A percentile compares a stretch with the other conserved stretches of the same genome.
These are phyloP conservation scores for Penicillium riverlandense DNA, from an alignment of 495 filamentous ascomycete species.

Conservation along the genomic window DNA sequence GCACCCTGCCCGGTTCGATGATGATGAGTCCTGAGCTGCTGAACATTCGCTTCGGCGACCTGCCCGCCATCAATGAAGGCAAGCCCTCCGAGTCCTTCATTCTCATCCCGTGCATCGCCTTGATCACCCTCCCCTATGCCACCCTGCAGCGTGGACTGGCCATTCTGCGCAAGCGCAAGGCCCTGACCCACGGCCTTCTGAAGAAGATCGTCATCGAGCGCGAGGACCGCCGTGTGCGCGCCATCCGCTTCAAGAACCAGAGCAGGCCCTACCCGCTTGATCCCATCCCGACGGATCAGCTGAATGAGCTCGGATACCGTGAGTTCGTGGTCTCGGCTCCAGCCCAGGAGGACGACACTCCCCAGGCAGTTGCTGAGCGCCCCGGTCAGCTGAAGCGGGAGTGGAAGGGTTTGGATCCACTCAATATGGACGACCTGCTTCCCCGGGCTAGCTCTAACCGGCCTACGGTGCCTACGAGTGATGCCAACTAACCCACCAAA, in stretches of 20 bases:
- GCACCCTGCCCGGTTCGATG: slow-evolving; percentile 2
- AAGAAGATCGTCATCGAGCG: slow-evolving; percentile 15
- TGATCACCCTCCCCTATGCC: slow-evolving; percentile 17
- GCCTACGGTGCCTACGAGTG: no score
- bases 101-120: slow-evolving; percentile 14
- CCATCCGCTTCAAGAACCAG: slow-evolving; percentile 6
- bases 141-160: slow-evolving; percentile 9
- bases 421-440: no score
- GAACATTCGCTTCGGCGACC: slow-evolving; percentile 11
- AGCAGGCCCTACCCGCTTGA: not conserved
- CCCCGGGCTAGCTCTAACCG: no score
- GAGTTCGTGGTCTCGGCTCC: slow-evolving; percentile 3
- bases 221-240: slow-evolving; percentile 20
- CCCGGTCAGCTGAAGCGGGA: not conserved
- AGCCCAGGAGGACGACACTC: not conserved
- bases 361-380: not conserved
- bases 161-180: slow-evolving; percentile 5
- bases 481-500: no score
- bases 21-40: slow-evolving; percentile 12
- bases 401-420: not conserved
- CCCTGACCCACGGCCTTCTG: slow-evolving; percentile 7
- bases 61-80: slow-evolving; percentile 2
- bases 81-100: slow-evolving; percentile 6
- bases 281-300: not conserved
- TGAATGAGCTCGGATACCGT: slow-evolving; percentile 7